phyloP scores from a whole-genome alignment of 805 yeast species.

The Blastobotrys terrestris region DNA sequence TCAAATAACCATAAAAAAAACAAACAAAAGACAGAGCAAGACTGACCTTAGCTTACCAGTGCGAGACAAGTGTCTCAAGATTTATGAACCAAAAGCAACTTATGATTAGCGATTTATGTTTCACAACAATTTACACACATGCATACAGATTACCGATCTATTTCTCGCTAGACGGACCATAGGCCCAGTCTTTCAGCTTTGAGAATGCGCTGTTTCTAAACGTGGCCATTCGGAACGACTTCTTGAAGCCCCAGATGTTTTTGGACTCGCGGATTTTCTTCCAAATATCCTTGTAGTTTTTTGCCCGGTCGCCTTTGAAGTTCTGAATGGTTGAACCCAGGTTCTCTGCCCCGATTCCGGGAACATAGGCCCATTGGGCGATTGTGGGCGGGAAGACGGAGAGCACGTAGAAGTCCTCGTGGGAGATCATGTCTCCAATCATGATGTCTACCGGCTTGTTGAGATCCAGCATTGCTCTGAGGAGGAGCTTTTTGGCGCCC shows the following conservation, averaged over 20 bases:
- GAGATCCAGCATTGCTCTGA: slow-evolving; percentile 7
- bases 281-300: slow-evolving; percentile 5
- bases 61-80: too few species aligned
- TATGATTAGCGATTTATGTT: too few species aligned
- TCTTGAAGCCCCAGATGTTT: slow-evolving; percentile 9
- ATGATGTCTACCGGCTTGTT: slow-evolving; percentile 12
- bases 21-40: too few species aligned
- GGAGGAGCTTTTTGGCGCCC: slow-evolving; percentile 13
- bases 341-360: slow-evolving; percentile 9
- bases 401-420: slow-evolving; percentile 9
- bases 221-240: background rate
- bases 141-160: too few species aligned
- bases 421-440: slow-evolving; percentile 4
- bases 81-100: too few species aligned
- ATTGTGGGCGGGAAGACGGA: slow-evolving; percentile 9
- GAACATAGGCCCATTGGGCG: slow-evolving; percentile 12
- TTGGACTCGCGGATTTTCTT: slow-evolving; percentile 7
- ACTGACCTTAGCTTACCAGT: too few species aligned
- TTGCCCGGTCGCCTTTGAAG: background rate
- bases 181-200: background rate
- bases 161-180: background rate
- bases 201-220: background rate
- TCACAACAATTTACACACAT: too few species aligned
- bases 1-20: too few species aligned
- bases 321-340: slow-evolving; percentile 9